Conservation (phyloP, 257 asterid species). For the Perilla frutescens region DNA sequence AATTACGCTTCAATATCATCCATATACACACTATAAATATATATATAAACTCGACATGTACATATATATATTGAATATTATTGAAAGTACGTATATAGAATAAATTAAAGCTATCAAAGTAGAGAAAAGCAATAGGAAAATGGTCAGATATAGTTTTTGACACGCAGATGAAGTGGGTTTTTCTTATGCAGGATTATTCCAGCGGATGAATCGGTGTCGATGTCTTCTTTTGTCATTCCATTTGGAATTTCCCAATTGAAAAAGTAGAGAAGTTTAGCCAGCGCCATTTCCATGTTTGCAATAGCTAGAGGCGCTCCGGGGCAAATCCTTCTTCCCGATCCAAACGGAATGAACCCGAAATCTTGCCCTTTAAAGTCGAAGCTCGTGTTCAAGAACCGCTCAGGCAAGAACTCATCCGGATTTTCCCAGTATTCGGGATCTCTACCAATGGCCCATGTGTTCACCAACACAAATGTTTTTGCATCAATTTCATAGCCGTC, state of each 20-base stretch:
- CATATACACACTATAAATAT: too few species aligned
- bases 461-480: neutral
- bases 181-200: neutral
- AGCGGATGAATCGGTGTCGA: neutral
- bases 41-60: too few species aligned
- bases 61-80: too few species aligned
- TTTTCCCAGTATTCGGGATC: neutral
- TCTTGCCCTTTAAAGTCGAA: neutral
- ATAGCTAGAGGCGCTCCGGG: neutral
- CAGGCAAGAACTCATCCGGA: neutral
- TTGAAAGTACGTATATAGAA: too few species aligned
- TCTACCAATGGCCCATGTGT: neutral
- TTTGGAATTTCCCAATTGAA: slow-evolving; percentile 1
- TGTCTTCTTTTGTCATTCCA: neutral
- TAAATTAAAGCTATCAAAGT: too few species aligned
- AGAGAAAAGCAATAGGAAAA: too few species aligned
- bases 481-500: neutral
- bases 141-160: too few species aligned
- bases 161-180: neutral
- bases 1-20: too few species aligned
- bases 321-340: neutral
- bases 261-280: neutral
- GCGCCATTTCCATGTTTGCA: neutral
- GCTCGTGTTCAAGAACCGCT: neutral
- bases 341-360: neutral